Evolutionary conservation across 2,329 filamentous ascomycete species (phyloP).

Genomic region (Trichophyton simii): DNA sequence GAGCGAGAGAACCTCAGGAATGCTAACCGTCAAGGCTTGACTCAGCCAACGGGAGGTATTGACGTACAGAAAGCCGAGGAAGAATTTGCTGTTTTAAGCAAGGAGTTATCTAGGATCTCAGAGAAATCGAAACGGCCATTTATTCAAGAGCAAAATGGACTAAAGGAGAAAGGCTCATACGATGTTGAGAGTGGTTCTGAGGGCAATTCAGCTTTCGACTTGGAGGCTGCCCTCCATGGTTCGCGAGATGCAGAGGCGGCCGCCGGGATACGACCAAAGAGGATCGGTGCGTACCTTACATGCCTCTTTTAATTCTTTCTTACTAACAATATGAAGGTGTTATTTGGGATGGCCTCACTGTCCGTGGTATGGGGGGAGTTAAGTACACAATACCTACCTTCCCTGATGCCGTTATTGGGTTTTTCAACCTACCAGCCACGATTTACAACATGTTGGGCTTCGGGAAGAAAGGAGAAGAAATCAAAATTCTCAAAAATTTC

Average conservation of each 20-base stretch:
- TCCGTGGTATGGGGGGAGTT: slow-evolving; percentile 60
- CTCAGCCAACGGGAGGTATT: slow-evolving; percentile 28
- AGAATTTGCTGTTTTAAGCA: slow-evolving; percentile 31
- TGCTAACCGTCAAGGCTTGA: slow-evolving; percentile 22
- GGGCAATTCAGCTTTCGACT: slow-evolving; percentile 53
- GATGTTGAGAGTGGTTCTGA: slow-evolving; percentile 44
- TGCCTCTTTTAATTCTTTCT: neutral
- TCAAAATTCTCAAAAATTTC: slow-evolving; percentile 58
- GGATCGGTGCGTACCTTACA: slow-evolving; percentile 41
- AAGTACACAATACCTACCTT: slow-evolving; percentile 65
- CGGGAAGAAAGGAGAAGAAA: slow-evolving; percentile 55
- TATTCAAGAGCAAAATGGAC: slow-evolving; percentile 21
- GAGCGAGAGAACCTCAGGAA: slow-evolving; percentile 22
- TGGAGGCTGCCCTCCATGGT: slow-evolving; percentile 61
- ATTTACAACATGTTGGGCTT: slow-evolving; percentile 49
- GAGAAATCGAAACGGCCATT: slow-evolving; percentile 27
- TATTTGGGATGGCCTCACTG: slow-evolving; percentile 64
- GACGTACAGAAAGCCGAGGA: slow-evolving; percentile 36
- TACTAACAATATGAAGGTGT: slow-evolving; percentile 38
- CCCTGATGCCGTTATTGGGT: slow-evolving; percentile 61
- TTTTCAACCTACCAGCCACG: slow-evolving; percentile 62
- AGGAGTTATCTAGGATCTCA: slow-evolving; percentile 28
- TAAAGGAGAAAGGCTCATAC: slow-evolving; percentile 17
- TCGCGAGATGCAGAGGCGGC: slow-evolving; percentile 58
- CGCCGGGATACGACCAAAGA: slow-evolving; percentile 68